Conservation (phyloP, 2,329 filamentous ascomycete genomes). For the Microdochium bolleyi region DNA sequence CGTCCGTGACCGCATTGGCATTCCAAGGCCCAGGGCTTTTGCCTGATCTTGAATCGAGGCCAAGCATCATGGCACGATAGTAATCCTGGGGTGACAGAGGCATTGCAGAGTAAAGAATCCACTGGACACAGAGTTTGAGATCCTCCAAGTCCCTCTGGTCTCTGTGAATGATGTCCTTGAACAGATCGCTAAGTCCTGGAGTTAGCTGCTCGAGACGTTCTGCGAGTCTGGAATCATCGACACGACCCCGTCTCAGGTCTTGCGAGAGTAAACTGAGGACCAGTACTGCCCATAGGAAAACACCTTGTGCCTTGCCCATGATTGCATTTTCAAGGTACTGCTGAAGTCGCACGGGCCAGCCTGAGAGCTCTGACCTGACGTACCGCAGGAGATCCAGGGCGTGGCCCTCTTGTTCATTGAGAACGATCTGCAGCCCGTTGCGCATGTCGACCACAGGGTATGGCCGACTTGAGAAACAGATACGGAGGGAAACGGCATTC, state of each 20-base stretch:
- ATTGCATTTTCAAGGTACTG: neutral
- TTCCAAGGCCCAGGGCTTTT: slow-evolving; percentile 13
- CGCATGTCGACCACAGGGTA: slow-evolving; percentile 3
- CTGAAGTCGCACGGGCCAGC: neutral
- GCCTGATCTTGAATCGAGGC: slow-evolving; percentile 6
- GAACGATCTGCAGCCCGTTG: neutral
- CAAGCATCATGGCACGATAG: slow-evolving; percentile 22
- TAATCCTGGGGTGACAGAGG: slow-evolving; percentile 24
- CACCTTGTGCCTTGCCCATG: neutral
- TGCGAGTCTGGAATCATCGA: slow-evolving; percentile 13
- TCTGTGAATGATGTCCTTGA: slow-evolving; percentile 28
- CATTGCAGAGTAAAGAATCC: slow-evolving; percentile 27
- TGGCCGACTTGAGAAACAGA: slow-evolving; percentile 33
- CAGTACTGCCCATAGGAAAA: slow-evolving; percentile 15
- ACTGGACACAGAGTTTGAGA: slow-evolving; percentile 11
- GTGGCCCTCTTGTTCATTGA: neutral
- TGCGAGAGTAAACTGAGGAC: slow-evolving; percentile 35
- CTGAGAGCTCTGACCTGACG: neutral
- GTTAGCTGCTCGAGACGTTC: slow-evolving; percentile 28
- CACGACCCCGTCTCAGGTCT: slow-evolving; percentile 23
- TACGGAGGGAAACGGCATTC: slow-evolving; percentile 9
- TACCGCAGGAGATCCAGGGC: neutral
- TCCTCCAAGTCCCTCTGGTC: slow-evolving; percentile 12
- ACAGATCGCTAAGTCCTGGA: slow-evolving; percentile 25
- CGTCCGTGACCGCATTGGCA: slow-evolving; percentile 12